Base-by-base conservation (phyloP, 1,284 basidiomycete species). In the Fomes fomentarius region DNA sequence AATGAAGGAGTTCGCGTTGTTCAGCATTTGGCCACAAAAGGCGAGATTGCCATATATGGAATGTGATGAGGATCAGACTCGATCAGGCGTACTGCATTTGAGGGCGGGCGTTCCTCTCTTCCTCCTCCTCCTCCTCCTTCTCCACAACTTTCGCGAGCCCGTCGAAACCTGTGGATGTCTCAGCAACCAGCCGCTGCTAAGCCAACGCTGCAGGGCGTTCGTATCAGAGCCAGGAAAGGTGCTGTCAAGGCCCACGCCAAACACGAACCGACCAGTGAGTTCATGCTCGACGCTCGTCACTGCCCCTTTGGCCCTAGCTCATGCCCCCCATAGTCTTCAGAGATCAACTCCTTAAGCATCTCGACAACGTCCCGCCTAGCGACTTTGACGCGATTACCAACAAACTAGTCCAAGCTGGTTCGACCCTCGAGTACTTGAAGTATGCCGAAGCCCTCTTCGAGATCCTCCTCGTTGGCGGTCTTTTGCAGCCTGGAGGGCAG, bases 371-470 rank as follows among this genome's bases (percentile, higher is more conserved):
- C 50, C 83, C 87, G 39, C 77, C 82, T 47, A 84, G 81, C 69
- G 93, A 96, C 66, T 94, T 93, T 71, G 93, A 95, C 65, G 80
- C 83, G 19, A 87, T 89, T 69, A 79, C 91, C 38, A 84, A 86
- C 69, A 95, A 96, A 75, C 84, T 98, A 65, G 85, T 93, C 63
- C 90, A 91, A 75, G 95, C 94, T 58, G 95, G 94, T 54, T 87
- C 89, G 44, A 90, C 92, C 52, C 89, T 97, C 73, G 95, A 97
- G 76, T 90, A 87, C 71, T 84, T 95, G 74, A 96, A 96, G 78
- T 98, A 98, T 88, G 91, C 91, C 73, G 94, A 97, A 67, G 84
- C 89, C 57, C 87, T 98, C 66, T 98, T 97, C 74, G 96, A 98
- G 76, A 84, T 97, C 73, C 83, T 98, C 68, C 84, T 98, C 66